These are phyloP conservation scores for Raffaelea deltoideospora DNA, from an alignment of 2,329 filamentous ascomycete species.

Conservation along the genomic window DNA sequence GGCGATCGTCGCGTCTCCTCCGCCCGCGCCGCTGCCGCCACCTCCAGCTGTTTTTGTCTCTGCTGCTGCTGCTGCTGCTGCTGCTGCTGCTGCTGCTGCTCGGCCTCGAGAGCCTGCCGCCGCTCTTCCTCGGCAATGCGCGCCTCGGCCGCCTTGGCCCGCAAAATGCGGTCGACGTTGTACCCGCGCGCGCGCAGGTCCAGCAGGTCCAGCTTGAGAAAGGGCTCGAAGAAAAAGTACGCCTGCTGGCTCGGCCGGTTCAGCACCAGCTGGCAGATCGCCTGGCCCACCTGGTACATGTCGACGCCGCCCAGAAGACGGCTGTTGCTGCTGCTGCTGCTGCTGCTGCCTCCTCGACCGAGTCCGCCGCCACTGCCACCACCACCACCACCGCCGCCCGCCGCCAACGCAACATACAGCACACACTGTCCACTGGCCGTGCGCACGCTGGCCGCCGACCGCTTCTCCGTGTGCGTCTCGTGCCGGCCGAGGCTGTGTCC, in stretches of 20 bases:
- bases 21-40: background rate
- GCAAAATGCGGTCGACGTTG: conserved; percentile 88
- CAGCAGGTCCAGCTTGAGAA: conserved; percentile 71
- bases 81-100: conserved; percentile 47
- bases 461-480: conserved; percentile 55
- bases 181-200: conserved; percentile 78
- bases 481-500: background rate
- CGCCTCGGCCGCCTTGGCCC: conserved; percentile 75
- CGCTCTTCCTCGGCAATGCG: conserved; percentile 74
- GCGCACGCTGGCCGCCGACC: conserved; percentile 53
- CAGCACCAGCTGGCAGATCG: conserved; percentile 67
- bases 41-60: conserved; percentile 13
- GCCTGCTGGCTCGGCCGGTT: conserved; percentile 76
- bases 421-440: conserved; percentile 34
- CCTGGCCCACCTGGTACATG: conserved; percentile 83
- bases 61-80: conserved; percentile 33
- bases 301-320: conserved; percentile 45
- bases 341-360: too few species aligned
- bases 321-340: background rate
- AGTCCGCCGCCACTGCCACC: too few species aligned
- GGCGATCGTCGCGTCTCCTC: conserved; percentile 22
- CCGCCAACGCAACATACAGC: conserved; percentile 68
- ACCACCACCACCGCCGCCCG: too few species aligned
- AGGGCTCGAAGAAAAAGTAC: conserved; percentile 78
- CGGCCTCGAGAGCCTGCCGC: conserved; percentile 56